Evolutionary conservation across 2,329 filamentous ascomycete genomes (phyloP).

Genomic region (Xylaria arbuscula): DNA sequence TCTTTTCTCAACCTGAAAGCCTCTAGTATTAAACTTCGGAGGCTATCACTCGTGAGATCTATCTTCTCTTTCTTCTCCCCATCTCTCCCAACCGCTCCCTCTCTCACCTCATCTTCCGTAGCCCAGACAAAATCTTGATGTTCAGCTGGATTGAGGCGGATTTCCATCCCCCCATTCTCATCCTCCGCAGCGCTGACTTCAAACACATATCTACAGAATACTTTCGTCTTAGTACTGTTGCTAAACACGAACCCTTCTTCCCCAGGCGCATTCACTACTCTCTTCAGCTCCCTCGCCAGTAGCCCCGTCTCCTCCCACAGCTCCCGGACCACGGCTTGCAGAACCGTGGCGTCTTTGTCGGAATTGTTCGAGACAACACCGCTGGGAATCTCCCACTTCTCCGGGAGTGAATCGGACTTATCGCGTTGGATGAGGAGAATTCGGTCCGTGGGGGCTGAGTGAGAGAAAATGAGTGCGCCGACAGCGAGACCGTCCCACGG

Average conservation of each 20-base stretch:
- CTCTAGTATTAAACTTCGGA: background rate
- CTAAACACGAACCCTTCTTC: conserved; percentile 4
- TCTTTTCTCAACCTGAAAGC: background rate
- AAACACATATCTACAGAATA: background rate
- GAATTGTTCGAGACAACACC: background rate
- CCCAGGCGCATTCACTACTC: background rate
- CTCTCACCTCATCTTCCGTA: background rate
- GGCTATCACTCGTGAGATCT: background rate
- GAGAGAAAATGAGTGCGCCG: conserved; percentile 3
- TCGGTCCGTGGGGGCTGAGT: background rate
- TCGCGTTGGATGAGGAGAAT: conserved; percentile 1
- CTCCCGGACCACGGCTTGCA: conserved; percentile 3
- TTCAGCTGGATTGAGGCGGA: background rate
- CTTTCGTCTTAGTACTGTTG: background rate
- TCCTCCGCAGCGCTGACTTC: background rate
- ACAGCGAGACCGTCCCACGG: background rate
- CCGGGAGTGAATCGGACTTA: conserved; percentile 1
- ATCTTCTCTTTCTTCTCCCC: background rate
- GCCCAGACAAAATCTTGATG: conserved; percentile 3
- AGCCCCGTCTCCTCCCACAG: conserved; percentile 1
- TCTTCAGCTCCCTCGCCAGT: conserved; percentile 1
- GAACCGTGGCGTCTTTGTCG: background rate
- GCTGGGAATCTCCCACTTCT: conserved; percentile 1
- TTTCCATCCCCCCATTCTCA: conserved; percentile 1
- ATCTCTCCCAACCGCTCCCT: background rate